Conservation (phyloP, 1,284 basidiomycete genomes). For the Farysia itapuensis region DNA sequence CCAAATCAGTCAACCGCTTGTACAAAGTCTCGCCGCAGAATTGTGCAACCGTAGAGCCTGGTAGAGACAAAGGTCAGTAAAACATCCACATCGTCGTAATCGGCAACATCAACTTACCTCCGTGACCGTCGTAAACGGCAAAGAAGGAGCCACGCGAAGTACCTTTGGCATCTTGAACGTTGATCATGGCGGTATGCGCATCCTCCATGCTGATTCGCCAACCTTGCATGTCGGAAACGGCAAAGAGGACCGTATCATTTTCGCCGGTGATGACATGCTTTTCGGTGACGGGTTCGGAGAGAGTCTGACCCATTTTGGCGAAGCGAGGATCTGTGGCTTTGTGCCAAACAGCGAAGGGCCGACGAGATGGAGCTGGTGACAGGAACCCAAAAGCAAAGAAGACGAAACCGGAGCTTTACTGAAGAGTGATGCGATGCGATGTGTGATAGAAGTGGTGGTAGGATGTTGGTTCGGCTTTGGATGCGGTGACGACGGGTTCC, state of each 20-base stretch:
- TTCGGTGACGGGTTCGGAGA: slow-evolving; percentile 70
- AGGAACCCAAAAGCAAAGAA: too few species aligned
- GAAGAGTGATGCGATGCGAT: too few species aligned
- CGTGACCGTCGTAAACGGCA: slow-evolving; percentile 97
- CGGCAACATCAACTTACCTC: slow-evolving; percentile 72
- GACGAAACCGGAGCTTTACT: too few species aligned
- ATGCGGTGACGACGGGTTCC: too few species aligned
- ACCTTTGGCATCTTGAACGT: slow-evolving; percentile 39
- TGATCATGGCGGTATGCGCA: slow-evolving; percentile 80
- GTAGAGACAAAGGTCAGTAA: not conserved
- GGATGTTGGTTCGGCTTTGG: too few species aligned
- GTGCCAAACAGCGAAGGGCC: too few species aligned
- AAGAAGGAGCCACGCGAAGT: slow-evolving; percentile 70
- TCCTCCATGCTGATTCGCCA: slow-evolving; percentile 99
- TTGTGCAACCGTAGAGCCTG: slow-evolving; percentile 83
- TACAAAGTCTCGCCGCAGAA: slow-evolving; percentile 90
- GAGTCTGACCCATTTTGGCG: slow-evolving; percentile 62
- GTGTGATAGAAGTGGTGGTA: too few species aligned
- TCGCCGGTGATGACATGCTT: slow-evolving; percentile 77
- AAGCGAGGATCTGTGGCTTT: too few species aligned
- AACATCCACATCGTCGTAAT: too few species aligned
- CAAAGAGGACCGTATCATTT: slow-evolving; percentile 78
- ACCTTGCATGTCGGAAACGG: slow-evolving; percentile 96
- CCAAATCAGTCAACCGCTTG: slow-evolving; percentile 73
- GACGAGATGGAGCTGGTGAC: too few species aligned